Evolutionary conservation across 495 filamentous ascomycete species (phyloP).

Genomic region (Trichoderma asperelloides): DNA sequence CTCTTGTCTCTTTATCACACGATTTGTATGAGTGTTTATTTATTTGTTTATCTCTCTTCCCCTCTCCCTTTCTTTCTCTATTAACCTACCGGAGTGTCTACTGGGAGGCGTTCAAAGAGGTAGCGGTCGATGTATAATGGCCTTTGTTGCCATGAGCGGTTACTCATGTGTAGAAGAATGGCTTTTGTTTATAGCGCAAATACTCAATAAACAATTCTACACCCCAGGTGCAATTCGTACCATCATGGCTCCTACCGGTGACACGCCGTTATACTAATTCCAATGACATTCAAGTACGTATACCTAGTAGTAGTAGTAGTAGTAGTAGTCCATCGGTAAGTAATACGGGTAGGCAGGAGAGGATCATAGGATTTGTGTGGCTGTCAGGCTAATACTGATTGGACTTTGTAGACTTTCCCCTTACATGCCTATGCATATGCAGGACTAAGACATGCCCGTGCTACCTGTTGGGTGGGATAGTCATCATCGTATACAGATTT

Average conservation of each 20-base stretch:
- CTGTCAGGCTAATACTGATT: too few species aligned
- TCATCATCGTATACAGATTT: too few species aligned
- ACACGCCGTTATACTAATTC: too few species aligned
- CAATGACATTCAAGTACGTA: neutral
- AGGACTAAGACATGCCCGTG: too few species aligned
- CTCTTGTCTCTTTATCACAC: neutral
- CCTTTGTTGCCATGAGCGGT: neutral
- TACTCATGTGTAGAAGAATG: conserved; percentile 15
- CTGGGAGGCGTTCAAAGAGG: neutral
- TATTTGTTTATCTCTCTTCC: neutral
- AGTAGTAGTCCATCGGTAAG: too few species aligned
- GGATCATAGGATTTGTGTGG: too few species aligned
- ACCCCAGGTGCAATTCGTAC: neutral
- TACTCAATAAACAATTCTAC: neutral
- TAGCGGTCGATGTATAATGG: neutral
- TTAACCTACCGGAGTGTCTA: neutral
- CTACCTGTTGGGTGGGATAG: too few species aligned
- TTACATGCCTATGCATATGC: too few species aligned
- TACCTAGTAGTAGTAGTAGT: too few species aligned
- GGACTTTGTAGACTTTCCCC: too few species aligned
- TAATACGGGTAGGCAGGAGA: too few species aligned
- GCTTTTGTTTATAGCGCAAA: neutral
- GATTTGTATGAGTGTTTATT: neutral
- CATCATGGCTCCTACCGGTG: too few species aligned
- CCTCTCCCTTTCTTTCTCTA: neutral